A percentile compares a stretch with the other conserved stretches of the same genome.
phyloP scores from a whole-genome alignment of 2,329 filamentous ascomycete species.

The Clarireedia monteithiana region DNA sequence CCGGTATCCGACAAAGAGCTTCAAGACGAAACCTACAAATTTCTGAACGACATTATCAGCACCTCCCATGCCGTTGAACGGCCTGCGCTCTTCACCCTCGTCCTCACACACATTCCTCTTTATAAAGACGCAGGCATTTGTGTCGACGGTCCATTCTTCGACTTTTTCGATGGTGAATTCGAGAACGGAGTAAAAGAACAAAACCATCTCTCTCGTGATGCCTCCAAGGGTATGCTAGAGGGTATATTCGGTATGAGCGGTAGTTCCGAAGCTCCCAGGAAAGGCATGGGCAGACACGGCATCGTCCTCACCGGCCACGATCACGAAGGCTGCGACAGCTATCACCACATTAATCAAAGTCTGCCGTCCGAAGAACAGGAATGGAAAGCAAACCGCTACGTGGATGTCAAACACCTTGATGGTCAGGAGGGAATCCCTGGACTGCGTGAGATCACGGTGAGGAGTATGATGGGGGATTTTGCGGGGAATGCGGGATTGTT shows the following conservation, averaged over 20 bases:
- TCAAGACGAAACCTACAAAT: conserved; percentile 69
- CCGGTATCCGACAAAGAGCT: conserved; percentile 61
- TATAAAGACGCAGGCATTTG: conserved; percentile 79
- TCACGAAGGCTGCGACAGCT: conserved; percentile 86
- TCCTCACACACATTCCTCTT: conserved; percentile 87
- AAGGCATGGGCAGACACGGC: conserved; percentile 62
- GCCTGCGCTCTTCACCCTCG: conserved; percentile 64
- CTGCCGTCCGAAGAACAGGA: conserved; percentile 12
- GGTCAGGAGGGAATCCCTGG: conserved; percentile 45
- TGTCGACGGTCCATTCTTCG: conserved; percentile 75
- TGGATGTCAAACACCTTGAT: conserved; percentile 34
- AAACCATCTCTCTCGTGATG: conserved; percentile 72
- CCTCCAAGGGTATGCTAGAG: conserved; percentile 70
- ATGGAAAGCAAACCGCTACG: conserved; percentile 39
- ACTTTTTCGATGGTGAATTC: conserved; percentile 60
- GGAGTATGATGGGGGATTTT: conserved; percentile 97
- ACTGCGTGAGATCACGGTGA: conserved; percentile 82
- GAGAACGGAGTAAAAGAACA: conserved; percentile 78
- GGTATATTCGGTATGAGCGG: conserved; percentile 74
- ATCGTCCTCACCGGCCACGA: conserved; percentile 90
- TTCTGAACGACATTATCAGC: conserved; percentile 62
- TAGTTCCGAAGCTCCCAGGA: conserved; percentile 46
- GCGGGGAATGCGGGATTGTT: conserved; percentile 86
- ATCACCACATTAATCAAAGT: conserved; percentile 71
- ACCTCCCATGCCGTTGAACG: conserved; percentile 53